Percentiles rank a stretch among this genome's conserved stretches.
Evolutionary conservation across 2,329 filamentous ascomycete species (phyloP).

Genomic region (Botrytis porri): DNA sequence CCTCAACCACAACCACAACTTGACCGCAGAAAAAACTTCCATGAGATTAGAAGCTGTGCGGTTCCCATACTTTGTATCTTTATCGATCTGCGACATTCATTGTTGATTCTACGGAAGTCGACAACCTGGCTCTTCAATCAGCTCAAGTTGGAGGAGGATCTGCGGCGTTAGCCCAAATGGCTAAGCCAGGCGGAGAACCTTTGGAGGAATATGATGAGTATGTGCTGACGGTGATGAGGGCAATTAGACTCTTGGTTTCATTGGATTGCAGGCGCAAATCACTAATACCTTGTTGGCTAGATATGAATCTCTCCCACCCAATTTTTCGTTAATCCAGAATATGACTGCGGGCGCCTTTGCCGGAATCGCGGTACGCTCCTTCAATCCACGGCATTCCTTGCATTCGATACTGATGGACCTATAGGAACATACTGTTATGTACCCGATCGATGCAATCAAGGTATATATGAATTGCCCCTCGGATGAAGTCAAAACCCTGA

Average conservation of each 20-base stretch:
- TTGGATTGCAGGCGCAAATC: conserved; percentile 13
- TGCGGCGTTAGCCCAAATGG: conserved; percentile 67
- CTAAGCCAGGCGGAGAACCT: conserved; percentile 63
- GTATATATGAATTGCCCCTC: conserved; percentile 46
- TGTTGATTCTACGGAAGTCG: conserved; percentile 36
- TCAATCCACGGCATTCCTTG: conserved; percentile 21
- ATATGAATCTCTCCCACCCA: conserved; percentile 91
- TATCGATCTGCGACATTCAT: not conserved
- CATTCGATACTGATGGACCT: conserved; percentile 25
- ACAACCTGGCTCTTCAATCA: conserved; percentile 61
- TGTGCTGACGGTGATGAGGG: conserved; percentile 37
- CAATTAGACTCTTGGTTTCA: conserved; percentile 16
- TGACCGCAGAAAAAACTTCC: not conserved
- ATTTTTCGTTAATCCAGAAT: conserved; percentile 91
- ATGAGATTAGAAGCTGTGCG: not conserved
- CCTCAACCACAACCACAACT: not conserved
- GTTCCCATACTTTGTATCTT: not conserved
- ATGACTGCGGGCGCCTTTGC: conserved; percentile 97
- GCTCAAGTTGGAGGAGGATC: conserved; percentile 60
- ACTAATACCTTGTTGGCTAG: conserved; percentile 40
- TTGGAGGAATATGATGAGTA: conserved; percentile 63
- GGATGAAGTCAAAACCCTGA: not conserved
- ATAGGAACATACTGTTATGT: conserved; percentile 98
- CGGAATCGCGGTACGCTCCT: conserved; percentile 47
- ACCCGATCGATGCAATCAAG: conserved; percentile 97